phyloP scores from a whole-genome alignment of 164 flowering plant genomes.

The Stephania cephalantha region DNA sequence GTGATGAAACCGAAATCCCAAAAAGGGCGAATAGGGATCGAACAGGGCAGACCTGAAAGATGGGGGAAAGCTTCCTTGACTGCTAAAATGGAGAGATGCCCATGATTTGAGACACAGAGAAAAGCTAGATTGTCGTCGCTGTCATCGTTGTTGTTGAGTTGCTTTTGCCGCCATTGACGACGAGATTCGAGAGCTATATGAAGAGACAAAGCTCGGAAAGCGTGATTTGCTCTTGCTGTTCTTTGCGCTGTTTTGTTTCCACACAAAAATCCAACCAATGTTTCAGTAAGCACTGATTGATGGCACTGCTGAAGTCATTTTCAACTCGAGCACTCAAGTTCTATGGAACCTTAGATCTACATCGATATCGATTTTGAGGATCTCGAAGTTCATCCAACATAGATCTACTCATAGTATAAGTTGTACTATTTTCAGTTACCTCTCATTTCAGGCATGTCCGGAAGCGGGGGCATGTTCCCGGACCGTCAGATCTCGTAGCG shows the following conservation, averaged over 20 bases:
- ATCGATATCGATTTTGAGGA: too few species aligned
- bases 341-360: too few species aligned
- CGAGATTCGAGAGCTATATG: background rate
- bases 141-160: background rate
- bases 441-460: background rate
- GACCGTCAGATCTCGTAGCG: background rate
- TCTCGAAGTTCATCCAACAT: too few species aligned
- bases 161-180: slow-evolving; percentile 2
- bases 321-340: too few species aligned
- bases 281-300: background rate
- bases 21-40: background rate
- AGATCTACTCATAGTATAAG: too few species aligned
- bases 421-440: background rate
- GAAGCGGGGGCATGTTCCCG: background rate
- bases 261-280: background rate
- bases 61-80: background rate
- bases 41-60: background rate
- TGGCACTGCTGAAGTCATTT: background rate
- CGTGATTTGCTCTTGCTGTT: background rate
- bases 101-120: slow-evolving; percentile 5
- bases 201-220: background rate
- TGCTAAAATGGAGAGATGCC: background rate
- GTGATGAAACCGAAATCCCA: background rate
- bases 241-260: background rate
- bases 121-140: background rate